Base-by-base conservation (phyloP, 225 moss, liverwort and hornwort species). In the Physcomitrium patens region DNA sequence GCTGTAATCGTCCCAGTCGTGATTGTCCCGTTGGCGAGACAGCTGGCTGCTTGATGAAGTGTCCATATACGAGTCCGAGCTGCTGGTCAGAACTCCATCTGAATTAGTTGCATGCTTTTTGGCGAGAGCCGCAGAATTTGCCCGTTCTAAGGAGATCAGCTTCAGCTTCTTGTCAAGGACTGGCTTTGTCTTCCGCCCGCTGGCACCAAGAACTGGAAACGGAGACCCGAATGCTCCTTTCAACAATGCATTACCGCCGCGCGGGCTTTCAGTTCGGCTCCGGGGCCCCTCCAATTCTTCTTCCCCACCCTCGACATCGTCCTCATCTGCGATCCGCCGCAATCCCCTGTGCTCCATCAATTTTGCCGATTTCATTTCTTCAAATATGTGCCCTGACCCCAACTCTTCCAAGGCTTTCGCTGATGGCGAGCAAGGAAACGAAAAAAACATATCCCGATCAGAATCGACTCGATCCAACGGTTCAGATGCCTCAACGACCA, bases 361-460 rank as follows among this genome's bases (percentile, higher is more conserved):
- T 60, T 79, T 79, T 6, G 67, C 63, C 18, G 83, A 79, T 51
- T 83, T 83, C 83, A 83, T 71, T 37, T 83, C 79, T 60, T 83
- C 83, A 68, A 83, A 76, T 8, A 79, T 83, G 54, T 83, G 79
- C 14, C 83, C 76, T 8, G 83, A 79, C 4, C 82, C 82, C 45
- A 77, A 41, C 23, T 81, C 81, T 23, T 76, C 76, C 14, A 83
- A 56, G 11, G 52, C 48, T 51, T 76, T 83, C 7, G 79, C 71
- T 54, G 83, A 78, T 42, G 83, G 83, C 57, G 83, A 83, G 71
- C 83, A 79, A 28, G 83, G 83, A 68, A 83, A 83, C 15, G 83
- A 83, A 49, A 83, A 83, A 63, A 79, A 83, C n/a, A 78, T 52
- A 70, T 78, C 82, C 43, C 74, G 58, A 70, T 78, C 82, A 15